Conservation (phyloP, 345 rosid genomes). For the Salix koriyanagi region DNA sequence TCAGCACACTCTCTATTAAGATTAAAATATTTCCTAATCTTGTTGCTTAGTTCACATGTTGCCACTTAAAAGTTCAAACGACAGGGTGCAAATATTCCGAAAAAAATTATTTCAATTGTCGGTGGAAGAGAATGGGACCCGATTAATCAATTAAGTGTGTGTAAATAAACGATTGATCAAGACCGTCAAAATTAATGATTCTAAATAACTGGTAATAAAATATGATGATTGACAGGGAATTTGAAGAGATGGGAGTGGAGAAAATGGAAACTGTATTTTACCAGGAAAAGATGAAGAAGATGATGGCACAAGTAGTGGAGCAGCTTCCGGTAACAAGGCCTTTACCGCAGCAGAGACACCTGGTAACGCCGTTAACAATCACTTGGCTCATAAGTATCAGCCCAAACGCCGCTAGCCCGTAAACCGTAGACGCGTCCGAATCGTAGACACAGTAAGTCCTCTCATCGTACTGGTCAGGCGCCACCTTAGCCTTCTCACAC, state of each 20-base stretch:
- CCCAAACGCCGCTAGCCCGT: conserved; percentile 77
- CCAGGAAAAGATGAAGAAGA: conserved; percentile 91
- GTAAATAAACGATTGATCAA: background rate
- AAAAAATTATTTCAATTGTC: background rate
- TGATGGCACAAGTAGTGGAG: conserved; percentile 50
- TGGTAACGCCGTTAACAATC: conserved; percentile 67
- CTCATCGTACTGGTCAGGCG: conserved; percentile 79
- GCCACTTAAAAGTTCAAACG: background rate
- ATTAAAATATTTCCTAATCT: background rate
- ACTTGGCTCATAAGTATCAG: conserved; percentile 65
- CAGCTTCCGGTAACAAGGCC: conserved; percentile 67
- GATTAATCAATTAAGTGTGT: background rate
- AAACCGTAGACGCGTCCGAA: conserved; percentile 76
- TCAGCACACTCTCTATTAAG: background rate
- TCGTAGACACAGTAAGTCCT: conserved; percentile 60
- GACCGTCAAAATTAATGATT: background rate
- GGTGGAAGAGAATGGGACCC: background rate
- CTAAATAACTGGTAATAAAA: background rate
- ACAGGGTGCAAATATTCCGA: background rate
- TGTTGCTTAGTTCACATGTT: background rate
- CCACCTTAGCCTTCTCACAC: conserved; percentile 48
- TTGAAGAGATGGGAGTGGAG: background rate
- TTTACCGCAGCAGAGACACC: conserved; percentile 83
- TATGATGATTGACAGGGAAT: background rate
- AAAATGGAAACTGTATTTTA: conserved; percentile 20